Conservation (phyloP, 202 grass and related monocot genomes). For the Schoenoplectus triqueter region DNA sequence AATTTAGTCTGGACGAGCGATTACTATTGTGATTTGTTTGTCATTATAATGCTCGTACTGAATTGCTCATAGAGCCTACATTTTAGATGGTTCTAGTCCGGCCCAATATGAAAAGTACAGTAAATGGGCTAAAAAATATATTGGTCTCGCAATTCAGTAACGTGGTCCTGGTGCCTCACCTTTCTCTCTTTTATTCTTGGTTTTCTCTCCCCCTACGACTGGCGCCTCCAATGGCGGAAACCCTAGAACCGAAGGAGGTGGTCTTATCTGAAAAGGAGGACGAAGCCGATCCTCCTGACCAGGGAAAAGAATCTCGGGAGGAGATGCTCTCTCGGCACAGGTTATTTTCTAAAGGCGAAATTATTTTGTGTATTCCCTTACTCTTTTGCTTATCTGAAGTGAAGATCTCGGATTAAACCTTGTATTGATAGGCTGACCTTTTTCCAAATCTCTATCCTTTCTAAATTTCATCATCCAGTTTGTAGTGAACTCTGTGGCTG, state of each 20-base stretch:
- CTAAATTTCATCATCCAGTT: neutral
- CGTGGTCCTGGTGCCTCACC: too few species aligned
- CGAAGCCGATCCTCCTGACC: neutral
- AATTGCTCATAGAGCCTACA: neutral
- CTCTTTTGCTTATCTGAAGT: too few species aligned
- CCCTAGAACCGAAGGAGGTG: slow-evolving; percentile 44
- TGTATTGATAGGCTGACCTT: neutral
- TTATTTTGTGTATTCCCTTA: too few species aligned
- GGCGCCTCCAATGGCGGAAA: slow-evolving; percentile 54
- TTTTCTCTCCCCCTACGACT: neutral
- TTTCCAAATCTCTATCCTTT: neutral
- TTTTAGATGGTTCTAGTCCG: neutral
- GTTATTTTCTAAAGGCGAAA: slow-evolving; percentile 33
- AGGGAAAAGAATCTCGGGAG: slow-evolving; percentile 55
- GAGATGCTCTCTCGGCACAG: slow-evolving; percentile 77
- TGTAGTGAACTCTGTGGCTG: neutral
- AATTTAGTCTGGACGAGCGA: neutral
- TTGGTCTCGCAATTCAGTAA: neutral
- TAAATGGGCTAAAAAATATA: neutral
- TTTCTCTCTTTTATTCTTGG: neutral
- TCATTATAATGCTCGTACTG: neutral
- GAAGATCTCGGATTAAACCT: too few species aligned
- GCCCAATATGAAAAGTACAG: neutral
- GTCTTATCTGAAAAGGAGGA: neutral
- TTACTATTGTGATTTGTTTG: neutral